These are phyloP conservation scores for Bryoglossum gracile DNA, from an alignment of 495 filamentous ascomycete species.

Conservation along the genomic window DNA sequence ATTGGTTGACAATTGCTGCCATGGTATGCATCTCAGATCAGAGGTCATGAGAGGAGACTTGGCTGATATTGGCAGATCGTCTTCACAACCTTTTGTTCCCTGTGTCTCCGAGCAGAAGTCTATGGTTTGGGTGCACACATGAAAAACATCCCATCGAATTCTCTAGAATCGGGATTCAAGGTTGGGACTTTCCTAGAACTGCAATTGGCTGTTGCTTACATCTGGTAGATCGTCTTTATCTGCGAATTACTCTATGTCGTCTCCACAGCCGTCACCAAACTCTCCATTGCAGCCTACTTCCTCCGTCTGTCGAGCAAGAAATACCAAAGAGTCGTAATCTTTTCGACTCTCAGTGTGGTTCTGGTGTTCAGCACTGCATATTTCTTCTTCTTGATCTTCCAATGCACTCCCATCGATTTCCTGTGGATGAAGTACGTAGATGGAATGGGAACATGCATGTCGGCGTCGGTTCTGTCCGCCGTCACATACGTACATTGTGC, in stretches of 20 bases:
- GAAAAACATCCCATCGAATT: constrained; percentile 9
- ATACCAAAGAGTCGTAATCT: constrained; percentile 33
- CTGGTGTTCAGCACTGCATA: constrained; percentile 30
- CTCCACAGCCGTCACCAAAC: constrained; percentile 32
- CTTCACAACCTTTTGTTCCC: constrained; percentile 18
- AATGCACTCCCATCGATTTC: constrained; percentile 33
- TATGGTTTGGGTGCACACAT: constrained; percentile 21
- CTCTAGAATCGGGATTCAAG: constrained; percentile 14
- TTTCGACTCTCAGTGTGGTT: constrained; percentile 22
- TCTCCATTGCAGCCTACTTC: constrained; percentile 37
- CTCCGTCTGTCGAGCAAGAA: constrained; percentile 33
- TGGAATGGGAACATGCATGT: constrained; percentile 20
- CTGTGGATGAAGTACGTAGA: constrained; percentile 30
- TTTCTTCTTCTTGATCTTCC: constrained; percentile 36
- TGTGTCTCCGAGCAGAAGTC: constrained; percentile 8
- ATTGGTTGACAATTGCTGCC: constrained; percentile 22
- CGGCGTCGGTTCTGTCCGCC: constrained; percentile 15
- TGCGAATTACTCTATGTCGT: constrained; percentile 35
- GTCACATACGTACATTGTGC: constrained; percentile 28
- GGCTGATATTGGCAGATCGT: constrained; percentile 9
- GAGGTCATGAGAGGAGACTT: no score
- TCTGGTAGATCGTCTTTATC: constrained; percentile 17
- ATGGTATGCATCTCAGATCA: constrained; percentile 8
- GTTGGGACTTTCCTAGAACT: neutral
- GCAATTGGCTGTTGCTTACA: neutral